Conservation (phyloP, 495 filamentous ascomycete species). For the Lasiosphaeria miniovina region DNA sequence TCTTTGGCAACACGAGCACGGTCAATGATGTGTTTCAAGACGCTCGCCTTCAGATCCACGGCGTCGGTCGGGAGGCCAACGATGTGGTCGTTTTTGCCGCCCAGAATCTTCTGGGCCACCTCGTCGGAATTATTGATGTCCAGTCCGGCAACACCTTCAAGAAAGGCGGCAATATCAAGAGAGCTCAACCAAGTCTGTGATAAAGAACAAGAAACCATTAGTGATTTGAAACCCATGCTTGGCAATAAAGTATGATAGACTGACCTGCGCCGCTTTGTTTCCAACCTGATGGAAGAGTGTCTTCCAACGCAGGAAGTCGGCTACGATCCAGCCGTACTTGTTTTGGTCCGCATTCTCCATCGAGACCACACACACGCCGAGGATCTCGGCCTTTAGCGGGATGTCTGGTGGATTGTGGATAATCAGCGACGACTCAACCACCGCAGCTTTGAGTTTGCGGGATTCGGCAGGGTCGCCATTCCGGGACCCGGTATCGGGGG, state of each 20-base stretch:
- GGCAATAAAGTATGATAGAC: not conserved
- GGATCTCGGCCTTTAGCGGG: slow-evolving; percentile 19
- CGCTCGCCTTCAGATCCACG: slow-evolving; percentile 13
- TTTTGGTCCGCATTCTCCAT: slow-evolving; percentile 19
- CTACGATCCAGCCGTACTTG: slow-evolving; percentile 37
- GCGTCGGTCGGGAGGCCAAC: slow-evolving; percentile 19
- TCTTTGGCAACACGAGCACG: slow-evolving; percentile 19
- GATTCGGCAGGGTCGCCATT: not conserved
- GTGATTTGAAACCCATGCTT: not conserved
- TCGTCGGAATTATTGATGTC: slow-evolving; percentile 16
- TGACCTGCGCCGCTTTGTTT: slow-evolving; percentile 14
- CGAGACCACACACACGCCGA: slow-evolving; percentile 35
- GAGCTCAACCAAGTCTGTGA: slow-evolving; percentile 34
- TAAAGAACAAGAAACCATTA: not conserved
- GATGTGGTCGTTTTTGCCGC: slow-evolving; percentile 19
- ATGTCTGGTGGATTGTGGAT: slow-evolving; percentile 34
- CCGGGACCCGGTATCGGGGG: not conserved
- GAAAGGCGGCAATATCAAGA: too few species aligned
- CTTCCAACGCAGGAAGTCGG: slow-evolving; percentile 39
- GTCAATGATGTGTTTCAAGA: slow-evolving; percentile 18
- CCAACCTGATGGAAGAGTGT: slow-evolving; percentile 29
- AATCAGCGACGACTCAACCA: slow-evolving; percentile 24
- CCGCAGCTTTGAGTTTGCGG: slow-evolving; percentile 6
- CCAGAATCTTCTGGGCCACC: slow-evolving; percentile 10
- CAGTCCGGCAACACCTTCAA: not conserved